Percentiles rank a stretch among this genome's conserved stretches.
Evolutionary conservation across 2,329 filamentous ascomycete genomes (phyloP).

Genomic region (Beauveria caledonica): DNA sequence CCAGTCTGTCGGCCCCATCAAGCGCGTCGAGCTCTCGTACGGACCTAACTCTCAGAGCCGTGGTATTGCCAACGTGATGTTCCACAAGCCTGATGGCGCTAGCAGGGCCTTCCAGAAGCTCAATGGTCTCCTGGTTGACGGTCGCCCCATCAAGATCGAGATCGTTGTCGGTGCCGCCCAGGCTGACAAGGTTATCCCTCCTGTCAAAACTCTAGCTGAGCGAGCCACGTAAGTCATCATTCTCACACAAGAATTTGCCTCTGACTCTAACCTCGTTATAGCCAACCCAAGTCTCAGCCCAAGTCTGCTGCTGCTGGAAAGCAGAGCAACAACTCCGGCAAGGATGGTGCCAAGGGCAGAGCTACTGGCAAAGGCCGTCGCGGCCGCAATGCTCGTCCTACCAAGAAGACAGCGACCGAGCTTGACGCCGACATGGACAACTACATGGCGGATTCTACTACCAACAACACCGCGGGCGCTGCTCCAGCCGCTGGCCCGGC

Average conservation of each 20-base stretch:
- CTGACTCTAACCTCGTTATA: conserved; percentile 15
- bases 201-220: conserved; percentile 67
- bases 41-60: conserved; percentile 87
- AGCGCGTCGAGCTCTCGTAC: conserved; percentile 85
- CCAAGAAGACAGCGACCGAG: conserved; percentile 89
- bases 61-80: conserved; percentile 84
- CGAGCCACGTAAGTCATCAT: conserved; percentile 50
- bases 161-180: conserved; percentile 74
- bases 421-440: conserved; percentile 97
- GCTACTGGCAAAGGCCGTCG: conserved; percentile 36
- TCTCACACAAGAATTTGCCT: too few relatives aligned
- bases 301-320: conserved; percentile 73
- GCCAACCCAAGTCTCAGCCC: conserved; percentile 61
- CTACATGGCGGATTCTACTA: conserved; percentile 59
- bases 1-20: conserved; percentile 81
- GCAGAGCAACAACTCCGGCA: conserved; percentile 50
- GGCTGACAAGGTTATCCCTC: conserved; percentile 57
- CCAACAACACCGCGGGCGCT: conserved; percentile 38
- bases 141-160: conserved; percentile 89
- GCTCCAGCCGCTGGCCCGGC: conserved; percentile 38
- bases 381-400: conserved; percentile 53
- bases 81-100: conserved; percentile 72
- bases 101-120: conserved; percentile 74
- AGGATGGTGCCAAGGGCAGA: conserved; percentile 31
- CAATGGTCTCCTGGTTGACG: conserved; percentile 86